Evolutionary conservation across 768 basidiomycete species (phyloP).

Genomic region (Crucibulum laeve): DNA sequence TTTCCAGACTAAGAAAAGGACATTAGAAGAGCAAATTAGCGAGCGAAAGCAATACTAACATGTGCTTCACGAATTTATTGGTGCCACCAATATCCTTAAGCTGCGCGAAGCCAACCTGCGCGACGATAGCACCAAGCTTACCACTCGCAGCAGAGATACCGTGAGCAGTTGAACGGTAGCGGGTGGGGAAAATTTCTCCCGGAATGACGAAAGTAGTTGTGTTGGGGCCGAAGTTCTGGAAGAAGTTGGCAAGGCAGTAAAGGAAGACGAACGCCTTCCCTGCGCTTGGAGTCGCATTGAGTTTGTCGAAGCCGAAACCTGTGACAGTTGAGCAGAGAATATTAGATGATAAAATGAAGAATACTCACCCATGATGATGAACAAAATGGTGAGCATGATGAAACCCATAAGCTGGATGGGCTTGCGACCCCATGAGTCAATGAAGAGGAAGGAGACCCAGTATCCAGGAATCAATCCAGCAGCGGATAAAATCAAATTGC

Average conservation of each 20-base stretch:
- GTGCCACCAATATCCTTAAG: slow-evolving; percentile 67
- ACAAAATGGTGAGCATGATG: slow-evolving; percentile 57
- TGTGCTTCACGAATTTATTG: slow-evolving; percentile 58
- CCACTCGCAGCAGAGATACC: slow-evolving; percentile 83
- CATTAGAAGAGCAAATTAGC: not conserved
- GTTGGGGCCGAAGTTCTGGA: slow-evolving; percentile 88
- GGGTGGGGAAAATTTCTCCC: slow-evolving; percentile 83
- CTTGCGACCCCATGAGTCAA: slow-evolving; percentile 80
- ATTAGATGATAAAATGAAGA: not conserved
- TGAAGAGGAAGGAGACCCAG: slow-evolving; percentile 57
- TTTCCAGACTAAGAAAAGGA: slow-evolving; percentile 47
- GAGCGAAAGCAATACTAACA: slow-evolving; percentile 40
- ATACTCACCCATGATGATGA: slow-evolving; percentile 62
- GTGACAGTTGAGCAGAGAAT: not conserved
- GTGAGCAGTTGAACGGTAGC: slow-evolving; percentile 81
- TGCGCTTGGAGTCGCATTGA: slow-evolving; percentile 34
- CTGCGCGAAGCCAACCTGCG: slow-evolving; percentile 72
- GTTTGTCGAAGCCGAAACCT: slow-evolving; percentile 67
- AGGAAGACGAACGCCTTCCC: slow-evolving; percentile 72
- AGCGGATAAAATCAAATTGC: slow-evolving; percentile 71
- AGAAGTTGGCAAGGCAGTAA: slow-evolving; percentile 85
- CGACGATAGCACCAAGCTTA: slow-evolving; percentile 79
- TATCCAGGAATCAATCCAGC: slow-evolving; percentile 85
- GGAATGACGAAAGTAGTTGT: slow-evolving; percentile 79
- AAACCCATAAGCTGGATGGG: slow-evolving; percentile 83